Base-by-base conservation (phyloP, 1,284 basidiomycete species). In the Sutorius eximius region DNA sequence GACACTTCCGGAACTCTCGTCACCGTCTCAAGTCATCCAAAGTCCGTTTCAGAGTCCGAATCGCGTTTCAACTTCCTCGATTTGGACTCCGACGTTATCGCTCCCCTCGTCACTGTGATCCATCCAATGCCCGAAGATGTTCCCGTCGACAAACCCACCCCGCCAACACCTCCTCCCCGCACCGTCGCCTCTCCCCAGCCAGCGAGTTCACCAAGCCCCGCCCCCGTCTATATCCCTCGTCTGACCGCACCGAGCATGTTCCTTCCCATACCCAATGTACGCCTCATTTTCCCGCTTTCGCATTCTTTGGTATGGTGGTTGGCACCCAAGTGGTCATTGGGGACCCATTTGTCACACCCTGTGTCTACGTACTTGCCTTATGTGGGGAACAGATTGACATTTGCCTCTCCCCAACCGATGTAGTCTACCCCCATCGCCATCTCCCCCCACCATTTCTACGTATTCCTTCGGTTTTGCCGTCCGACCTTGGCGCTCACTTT, bases 191-290 rank as follows among this genome's bases (percentile, higher is more conserved):
- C 75, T n/a, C 70, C 74, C 54, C 71, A 72, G 0, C 83, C 81
- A 78, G 29, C 41, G 8, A 46, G 44, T 40, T 45, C 63, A 3
- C 30, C 40, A 48, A 85, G 56, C 13, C 56, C 63, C 8, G 53
- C 61, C 10, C 66, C 68, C 42, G 62, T 87, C 30, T 85, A 83
- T 66, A 71, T 82, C 33, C 82, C 82, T 11, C 70, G 67, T 10
- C 80, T 91, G 34, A 77, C 83, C 45, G 69, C 81, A 24, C 82
- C 88, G 27, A 85, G 83, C 40, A 87, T 91, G 83, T 92, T 92
- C 67, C 75, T 91, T 45, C 90, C 89, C 12, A 86, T 91, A 37
- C 89, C 89, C 47, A 89, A 89, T 75, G 89, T 91, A 80, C 79
- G 77, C 74, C 70, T 73, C 57, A 32, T 58, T 70, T 66, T 45